Conservation (phyloP, 352 stramenopile genomes). For the Globisporangium spinosum region DNA sequence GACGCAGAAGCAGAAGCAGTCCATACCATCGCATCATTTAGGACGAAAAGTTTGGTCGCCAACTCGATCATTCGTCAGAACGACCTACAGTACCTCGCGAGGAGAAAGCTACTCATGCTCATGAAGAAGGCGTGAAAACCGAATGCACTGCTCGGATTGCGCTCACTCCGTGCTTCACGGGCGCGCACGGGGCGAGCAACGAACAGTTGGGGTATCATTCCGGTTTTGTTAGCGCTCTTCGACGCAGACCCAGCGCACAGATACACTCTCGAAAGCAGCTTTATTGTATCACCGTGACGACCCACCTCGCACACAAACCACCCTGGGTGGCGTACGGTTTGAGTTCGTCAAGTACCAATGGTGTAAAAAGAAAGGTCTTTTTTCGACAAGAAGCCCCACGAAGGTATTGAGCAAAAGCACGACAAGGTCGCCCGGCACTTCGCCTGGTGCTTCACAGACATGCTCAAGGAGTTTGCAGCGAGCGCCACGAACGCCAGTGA, state of each 20-base stretch:
- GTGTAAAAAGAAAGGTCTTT: neutral
- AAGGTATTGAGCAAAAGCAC: neutral
- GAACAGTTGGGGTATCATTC: neutral
- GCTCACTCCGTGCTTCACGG: neutral
- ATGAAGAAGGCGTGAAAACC: too few relatives aligned
- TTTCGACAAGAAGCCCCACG: neutral
- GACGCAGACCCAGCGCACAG: neutral
- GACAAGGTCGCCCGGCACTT: neutral
- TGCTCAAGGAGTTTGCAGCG: neutral
- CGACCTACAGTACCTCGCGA: too few relatives aligned
- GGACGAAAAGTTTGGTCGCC: too few relatives aligned
- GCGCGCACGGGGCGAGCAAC: neutral
- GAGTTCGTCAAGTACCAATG: neutral
- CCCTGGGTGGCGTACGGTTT: neutral
- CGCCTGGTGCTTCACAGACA: neutral
- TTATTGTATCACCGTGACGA: neutral
- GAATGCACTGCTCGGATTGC: too few relatives aligned
- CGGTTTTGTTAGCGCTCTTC: neutral
- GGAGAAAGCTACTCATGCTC: too few relatives aligned
- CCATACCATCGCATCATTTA: too few relatives aligned
- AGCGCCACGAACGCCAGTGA: too few relatives aligned
- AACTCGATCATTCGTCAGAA: too few relatives aligned
- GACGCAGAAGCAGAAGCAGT: too few relatives aligned
- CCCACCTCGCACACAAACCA: neutral
- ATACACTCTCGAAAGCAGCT: neutral